Base-by-base conservation (phyloP, 2,329 filamentous ascomycete genomes). In the Aspergillus uvarum region DNA sequence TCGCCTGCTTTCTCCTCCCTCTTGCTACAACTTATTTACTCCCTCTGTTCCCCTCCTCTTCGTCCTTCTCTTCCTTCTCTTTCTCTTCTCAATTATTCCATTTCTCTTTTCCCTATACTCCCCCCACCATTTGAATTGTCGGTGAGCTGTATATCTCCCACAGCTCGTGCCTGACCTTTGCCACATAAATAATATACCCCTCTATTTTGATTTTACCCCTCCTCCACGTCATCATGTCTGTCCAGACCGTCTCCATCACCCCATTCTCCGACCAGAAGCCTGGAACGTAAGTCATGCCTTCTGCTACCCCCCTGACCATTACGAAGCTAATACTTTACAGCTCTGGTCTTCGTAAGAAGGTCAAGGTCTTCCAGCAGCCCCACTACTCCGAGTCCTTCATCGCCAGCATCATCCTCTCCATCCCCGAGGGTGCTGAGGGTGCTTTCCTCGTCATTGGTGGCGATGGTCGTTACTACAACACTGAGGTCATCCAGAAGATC, bases 331-430 rank as follows among this genome's bases (percentile, higher is more conserved):
- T 42, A 16, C 19, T 51, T 51, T 63, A 59, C 72, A 98, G 94
- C 69, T 99, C 95, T 68, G 95, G 95, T 79, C 92, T 99, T 78
- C 92, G 95, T 67, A 99, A 99, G 82, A 98, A 96, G 87, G 95
- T 98, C 81, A 92, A 91, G 74, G 91, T 96, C 76, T 99, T 99
- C 84, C 92, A 99, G 79, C 84, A 97, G 80, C 84, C 88, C 62
- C 86, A 99, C 81, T 99, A 99, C 85, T 93, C 91, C 79, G 95
- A 99, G 81, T 88, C 94, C 55, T 99, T 99, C 77, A 86, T 99
- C 68, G 85, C 94, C 66, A 94, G 92, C 78, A 96, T 97, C 76
- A 86, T 99, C 68, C 87, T 96, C 63, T 96, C 95, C 55, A 99
- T 99, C 71, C 95, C 95, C 32, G 95, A 99, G 79, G 95, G 95